Conservation (phyloP, 768 basidiomycete species). For the Leccinum olivaceopallidum region DNA sequence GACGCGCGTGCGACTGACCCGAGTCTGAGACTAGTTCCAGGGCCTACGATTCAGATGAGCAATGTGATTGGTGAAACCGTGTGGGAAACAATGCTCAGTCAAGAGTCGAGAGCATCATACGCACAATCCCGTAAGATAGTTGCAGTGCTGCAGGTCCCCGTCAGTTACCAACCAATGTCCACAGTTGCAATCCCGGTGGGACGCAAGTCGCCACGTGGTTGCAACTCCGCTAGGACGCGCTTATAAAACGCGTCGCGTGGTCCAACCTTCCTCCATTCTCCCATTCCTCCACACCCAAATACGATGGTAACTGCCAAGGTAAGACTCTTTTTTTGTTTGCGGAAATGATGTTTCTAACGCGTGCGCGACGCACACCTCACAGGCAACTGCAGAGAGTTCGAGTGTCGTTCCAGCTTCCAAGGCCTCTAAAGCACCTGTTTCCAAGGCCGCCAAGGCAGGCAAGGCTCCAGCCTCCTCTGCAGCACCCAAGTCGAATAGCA, state of each 20-base stretch:
- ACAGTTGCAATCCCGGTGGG: too few relatives aligned
- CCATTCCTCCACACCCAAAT: background rate
- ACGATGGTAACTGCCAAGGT: constrained; percentile 11
- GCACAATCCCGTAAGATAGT: too few relatives aligned
- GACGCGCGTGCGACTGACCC: too few relatives aligned
- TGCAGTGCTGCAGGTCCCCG: too few relatives aligned
- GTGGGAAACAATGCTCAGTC: too few relatives aligned
- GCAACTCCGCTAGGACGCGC: constrained; percentile 22
- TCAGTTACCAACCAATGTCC: too few relatives aligned
- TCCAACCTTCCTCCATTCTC: too few relatives aligned
- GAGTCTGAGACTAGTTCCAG: too few relatives aligned
- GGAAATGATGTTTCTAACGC: background rate
- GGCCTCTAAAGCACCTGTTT: constrained; percentile 34
- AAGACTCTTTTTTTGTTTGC: background rate
- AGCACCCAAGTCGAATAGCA: constrained; percentile 37
- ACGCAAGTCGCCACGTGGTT: background rate
- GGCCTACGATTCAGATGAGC: too few relatives aligned
- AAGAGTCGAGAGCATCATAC: too few relatives aligned
- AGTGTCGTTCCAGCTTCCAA: constrained; percentile 32
- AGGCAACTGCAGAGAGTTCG: background rate
- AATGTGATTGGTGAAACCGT: too few relatives aligned
- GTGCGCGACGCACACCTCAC: background rate
- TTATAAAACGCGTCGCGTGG: constrained; percentile 17
- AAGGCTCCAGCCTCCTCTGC: constrained; percentile 53
- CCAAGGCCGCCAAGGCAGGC: constrained; percentile 51